Evolutionary conservation across 192 early-diverging fungal species (phyloP).

Genomic region (Powellomyces hirtus): DNA sequence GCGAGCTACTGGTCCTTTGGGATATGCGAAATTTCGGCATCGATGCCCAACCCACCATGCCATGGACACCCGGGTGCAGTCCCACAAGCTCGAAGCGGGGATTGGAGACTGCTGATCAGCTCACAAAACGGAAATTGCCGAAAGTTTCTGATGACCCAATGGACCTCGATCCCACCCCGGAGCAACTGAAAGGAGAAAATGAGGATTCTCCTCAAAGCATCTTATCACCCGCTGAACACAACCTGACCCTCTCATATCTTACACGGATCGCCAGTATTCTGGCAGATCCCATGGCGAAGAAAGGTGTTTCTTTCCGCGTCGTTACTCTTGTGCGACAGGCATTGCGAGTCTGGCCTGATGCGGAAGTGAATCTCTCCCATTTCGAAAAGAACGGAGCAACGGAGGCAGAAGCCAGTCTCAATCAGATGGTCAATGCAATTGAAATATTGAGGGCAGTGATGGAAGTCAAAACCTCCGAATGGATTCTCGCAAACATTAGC

Average conservation of each 20-base stretch:
- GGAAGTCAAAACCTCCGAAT: slow-evolving; percentile 56
- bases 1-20: slow-evolving; percentile 89
- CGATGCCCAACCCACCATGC: neutral
- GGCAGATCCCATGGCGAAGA: slow-evolving; percentile 48
- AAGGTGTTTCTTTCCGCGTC: slow-evolving; percentile 56
- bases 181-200: neutral
- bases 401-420: slow-evolving; percentile 57
- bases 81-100: neutral
- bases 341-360: slow-evolving; percentile 73
- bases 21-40: slow-evolving; percentile 49
- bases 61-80: neutral
- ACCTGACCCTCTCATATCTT: slow-evolving; percentile 26
- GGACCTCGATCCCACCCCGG: neutral
- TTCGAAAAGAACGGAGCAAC: slow-evolving; percentile 65
- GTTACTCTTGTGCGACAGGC: slow-evolving; percentile 63
- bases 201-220: slow-evolving; percentile 1
- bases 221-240: slow-evolving; percentile 7
- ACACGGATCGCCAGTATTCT: slow-evolving; percentile 59
- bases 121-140: neutral
- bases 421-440: slow-evolving; percentile 62
- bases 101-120: neutral
- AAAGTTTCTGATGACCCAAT: neutral
- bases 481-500: slow-evolving; percentile 65
- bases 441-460: slow-evolving; percentile 68
- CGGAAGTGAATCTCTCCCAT: slow-evolving; percentile 59